Conservation (phyloP, 768 basidiomycete genomes). For the Auriscalpium orientale region DNA sequence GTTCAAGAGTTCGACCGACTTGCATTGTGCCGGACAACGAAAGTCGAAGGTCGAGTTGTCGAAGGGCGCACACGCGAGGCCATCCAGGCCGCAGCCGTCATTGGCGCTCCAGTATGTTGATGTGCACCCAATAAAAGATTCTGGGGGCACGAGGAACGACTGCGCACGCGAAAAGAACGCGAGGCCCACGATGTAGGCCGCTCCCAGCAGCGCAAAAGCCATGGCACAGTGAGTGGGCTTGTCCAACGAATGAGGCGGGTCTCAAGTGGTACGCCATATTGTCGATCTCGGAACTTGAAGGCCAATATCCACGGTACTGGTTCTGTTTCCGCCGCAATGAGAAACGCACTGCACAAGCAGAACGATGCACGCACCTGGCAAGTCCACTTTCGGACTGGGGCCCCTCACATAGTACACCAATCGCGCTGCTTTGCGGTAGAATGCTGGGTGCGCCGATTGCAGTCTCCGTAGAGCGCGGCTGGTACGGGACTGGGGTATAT, state of each 20-base stretch:
- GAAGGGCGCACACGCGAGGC: slow-evolving; percentile 57
- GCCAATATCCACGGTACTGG: slow-evolving; percentile 48
- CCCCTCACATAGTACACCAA: slow-evolving; percentile 41
- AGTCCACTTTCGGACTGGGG: slow-evolving; percentile 49
- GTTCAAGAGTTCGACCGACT: slow-evolving; percentile 58
- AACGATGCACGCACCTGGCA: slow-evolving; percentile 33
- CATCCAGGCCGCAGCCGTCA: slow-evolving; percentile 69
- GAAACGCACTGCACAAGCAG: background rate
- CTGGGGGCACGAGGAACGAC: slow-evolving; percentile 60
- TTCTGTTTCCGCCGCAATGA: slow-evolving; percentile 27
- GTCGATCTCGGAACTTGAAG: slow-evolving; percentile 22
- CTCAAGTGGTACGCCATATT: slow-evolving; percentile 36
- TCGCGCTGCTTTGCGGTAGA: slow-evolving; percentile 11
- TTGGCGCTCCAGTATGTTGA: slow-evolving; percentile 64
- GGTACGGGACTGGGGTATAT: background rate
- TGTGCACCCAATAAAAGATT: slow-evolving; percentile 60
- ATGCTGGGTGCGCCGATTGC: slow-evolving; percentile 10
- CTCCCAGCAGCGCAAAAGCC: slow-evolving; percentile 49
- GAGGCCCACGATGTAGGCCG: slow-evolving; percentile 62
- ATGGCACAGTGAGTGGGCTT: slow-evolving; percentile 41
- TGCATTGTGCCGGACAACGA: slow-evolving; percentile 73
- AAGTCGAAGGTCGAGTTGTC: slow-evolving; percentile 57
- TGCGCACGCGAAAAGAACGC: slow-evolving; percentile 68
- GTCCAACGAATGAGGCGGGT: slow-evolving; percentile 44
- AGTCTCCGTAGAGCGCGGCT: background rate